Conservation (phyloP, 495 filamentous ascomycete species). For the Trichocladium uniseriatum region DNA sequence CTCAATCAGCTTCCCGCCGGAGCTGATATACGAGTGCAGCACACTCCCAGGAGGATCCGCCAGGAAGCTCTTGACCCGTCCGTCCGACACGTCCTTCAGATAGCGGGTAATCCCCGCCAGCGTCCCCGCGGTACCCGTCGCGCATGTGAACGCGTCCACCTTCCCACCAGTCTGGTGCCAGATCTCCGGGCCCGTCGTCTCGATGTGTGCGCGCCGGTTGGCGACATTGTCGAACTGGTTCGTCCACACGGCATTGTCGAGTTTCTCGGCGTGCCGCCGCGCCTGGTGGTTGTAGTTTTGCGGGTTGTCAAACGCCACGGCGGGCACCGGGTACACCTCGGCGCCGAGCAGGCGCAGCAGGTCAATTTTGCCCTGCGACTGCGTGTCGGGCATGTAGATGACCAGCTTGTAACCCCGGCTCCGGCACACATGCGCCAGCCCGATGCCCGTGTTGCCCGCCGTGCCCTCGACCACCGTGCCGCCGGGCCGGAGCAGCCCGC, state of each 20-base stretch:
- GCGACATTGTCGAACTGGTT: slow-evolving; percentile 98
- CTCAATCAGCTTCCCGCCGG: slow-evolving; percentile 71
- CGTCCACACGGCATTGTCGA: slow-evolving; percentile 94
- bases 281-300: slow-evolving; percentile 98
- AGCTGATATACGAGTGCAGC: slow-evolving; percentile 81
- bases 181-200: slow-evolving; percentile 94
- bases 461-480: slow-evolving; percentile 96
- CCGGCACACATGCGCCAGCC: slow-evolving; percentile 91
- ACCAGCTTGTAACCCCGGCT: slow-evolving; percentile 88
- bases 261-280: slow-evolving; percentile 68
- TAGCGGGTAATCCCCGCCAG: slow-evolving; percentile 84
- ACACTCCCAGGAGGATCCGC: slow-evolving; percentile 91
- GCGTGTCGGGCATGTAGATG: slow-evolving; percentile 99
- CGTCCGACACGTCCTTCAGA: slow-evolving; percentile 72
- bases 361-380: slow-evolving; percentile 96
- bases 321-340: slow-evolving; percentile 97
- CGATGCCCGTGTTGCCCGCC: slow-evolving; percentile 96
- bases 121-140: slow-evolving; percentile 88
- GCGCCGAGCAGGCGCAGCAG: slow-evolving; percentile 83
- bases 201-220: slow-evolving; percentile 88
- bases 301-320: slow-evolving; percentile 91
- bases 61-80: slow-evolving; percentile 77
- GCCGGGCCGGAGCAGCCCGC: slow-evolving; percentile 67
- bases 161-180: slow-evolving; percentile 88
- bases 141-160: slow-evolving; percentile 89